Base-by-base conservation (phyloP, 768 basidiomycete species). In the Russula brevipes region DNA sequence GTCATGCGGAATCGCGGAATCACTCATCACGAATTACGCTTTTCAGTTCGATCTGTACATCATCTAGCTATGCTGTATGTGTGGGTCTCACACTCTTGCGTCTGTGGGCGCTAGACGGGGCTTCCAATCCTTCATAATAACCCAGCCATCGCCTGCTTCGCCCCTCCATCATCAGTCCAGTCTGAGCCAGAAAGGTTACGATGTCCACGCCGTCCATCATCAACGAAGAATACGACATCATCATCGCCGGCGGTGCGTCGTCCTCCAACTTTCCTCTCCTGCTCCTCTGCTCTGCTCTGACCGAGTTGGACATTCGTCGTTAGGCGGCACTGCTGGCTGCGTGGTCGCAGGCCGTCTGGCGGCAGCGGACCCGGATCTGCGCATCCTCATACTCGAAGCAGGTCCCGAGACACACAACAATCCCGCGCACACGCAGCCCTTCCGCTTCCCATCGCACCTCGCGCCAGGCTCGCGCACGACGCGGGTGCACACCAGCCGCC, bases 301-400 rank as follows among this genome's bases (percentile, higher is more conserved):
- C 24, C 12, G 1, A 42, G 24, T 11, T 10, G 4, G 44, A 38
- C 31, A 8, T 31, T 36, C 19, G 35, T 10, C 5, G 11, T 14
- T 67, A 76, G 77, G 76, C 5, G 86, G 86, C 38, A 77, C 83
- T 4, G 64, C 79, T n/a, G 83, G 80, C 4, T 85, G 85, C 66
- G 74, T 88, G 8, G 71, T 78, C 17, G 86, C 83, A 12, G 78
- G 81, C 0, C 79, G 85, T 39, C 77, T 89, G 3, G 76, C 81
- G 0, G 77, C 76, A 0, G 81, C 83, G 0, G 80, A 85, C 46
- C 80, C 84, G 0, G 70, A 73, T 3, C 71, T 88, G 54, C 82
- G 76, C 67, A 84, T 88, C 52, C 80, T 88, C 12, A 70, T 87
- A 50, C 69, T 88, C 30, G 87, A 88, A 73, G 78, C 81, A 11